Conservation (phyloP, 441 rosid species). For the Euphorbia corollata region DNA sequence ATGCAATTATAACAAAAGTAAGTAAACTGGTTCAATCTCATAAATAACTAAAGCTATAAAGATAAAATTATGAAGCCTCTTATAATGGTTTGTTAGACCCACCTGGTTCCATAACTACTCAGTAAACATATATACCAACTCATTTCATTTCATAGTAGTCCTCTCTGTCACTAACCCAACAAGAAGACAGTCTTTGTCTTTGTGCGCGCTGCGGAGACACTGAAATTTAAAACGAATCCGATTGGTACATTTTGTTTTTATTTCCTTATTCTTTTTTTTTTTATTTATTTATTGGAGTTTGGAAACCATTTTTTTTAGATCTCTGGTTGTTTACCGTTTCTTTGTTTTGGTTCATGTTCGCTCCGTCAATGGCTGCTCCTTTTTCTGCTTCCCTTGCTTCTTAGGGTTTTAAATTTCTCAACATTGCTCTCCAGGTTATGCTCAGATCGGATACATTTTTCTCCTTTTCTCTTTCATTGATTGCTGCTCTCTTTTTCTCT, state of each 20-base stretch:
- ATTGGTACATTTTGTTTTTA: conserved; percentile 9
- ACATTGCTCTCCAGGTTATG: conserved; percentile 8
- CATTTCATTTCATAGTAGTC: background rate
- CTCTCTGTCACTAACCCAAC: background rate
- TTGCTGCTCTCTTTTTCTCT: background rate
- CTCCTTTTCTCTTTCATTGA: background rate
- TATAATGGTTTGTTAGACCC: background rate
- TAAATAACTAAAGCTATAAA: background rate
- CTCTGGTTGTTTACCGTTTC: conserved; percentile 8
- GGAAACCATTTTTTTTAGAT: conserved; percentile 5
- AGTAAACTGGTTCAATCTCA: background rate
- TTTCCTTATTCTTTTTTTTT: background rate
- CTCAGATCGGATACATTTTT: background rate
- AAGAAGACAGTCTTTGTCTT: background rate
- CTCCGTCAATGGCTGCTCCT: background rate
- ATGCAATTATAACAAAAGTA: background rate
- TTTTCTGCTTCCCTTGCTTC: background rate
- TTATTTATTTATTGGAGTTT: background rate
- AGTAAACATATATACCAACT: background rate
- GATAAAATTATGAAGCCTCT: background rate
- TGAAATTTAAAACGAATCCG: background rate
- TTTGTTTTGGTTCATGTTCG: conserved; percentile 6
- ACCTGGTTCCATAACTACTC: background rate
- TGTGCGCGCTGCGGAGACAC: background rate
- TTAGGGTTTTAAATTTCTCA: conserved; percentile 5